Conservation (phyloP, 495 filamentous ascomycete species). For the Hyaloscypha finlandica region DNA sequence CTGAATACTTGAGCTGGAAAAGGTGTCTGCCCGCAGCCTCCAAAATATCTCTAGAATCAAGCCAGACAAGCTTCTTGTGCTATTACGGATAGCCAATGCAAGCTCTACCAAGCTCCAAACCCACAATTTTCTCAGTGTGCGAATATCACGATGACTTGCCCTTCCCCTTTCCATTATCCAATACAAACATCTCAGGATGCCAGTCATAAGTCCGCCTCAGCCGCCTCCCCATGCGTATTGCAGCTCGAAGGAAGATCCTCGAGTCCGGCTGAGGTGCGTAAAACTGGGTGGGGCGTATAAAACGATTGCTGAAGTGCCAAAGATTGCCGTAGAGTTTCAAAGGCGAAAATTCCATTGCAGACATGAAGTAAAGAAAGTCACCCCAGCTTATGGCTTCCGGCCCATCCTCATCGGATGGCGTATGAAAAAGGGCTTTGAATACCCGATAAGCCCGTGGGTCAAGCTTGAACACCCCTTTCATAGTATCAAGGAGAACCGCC, state of each 20-base stretch:
- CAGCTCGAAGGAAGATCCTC: constrained; percentile 45
- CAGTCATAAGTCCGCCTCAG: constrained; percentile 46
- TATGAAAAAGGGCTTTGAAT: constrained; percentile 48
- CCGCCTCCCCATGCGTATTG: constrained; percentile 44
- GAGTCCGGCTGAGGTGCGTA: constrained; percentile 51
- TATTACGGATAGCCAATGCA: no score
- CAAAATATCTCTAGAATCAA: no score
- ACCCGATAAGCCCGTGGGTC: constrained; percentile 47
- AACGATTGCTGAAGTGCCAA: constrained; percentile 50
- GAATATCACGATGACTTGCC: not conserved
- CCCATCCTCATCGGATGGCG: constrained; percentile 25
- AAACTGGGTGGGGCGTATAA: constrained; percentile 50
- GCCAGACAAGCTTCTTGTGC: no score
- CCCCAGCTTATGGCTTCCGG: constrained; percentile 50
- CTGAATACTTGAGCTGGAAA: no score
- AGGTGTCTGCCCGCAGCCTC: no score
- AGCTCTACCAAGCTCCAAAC: no score
- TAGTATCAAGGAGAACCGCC: no score
- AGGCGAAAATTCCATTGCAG: constrained; percentile 42
- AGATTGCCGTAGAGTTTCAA: constrained; percentile 54
- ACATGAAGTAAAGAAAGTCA: constrained; percentile 55
- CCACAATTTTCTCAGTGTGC: not conserved
- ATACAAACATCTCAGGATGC: constrained; percentile 5
- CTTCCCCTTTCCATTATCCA: not conserved
- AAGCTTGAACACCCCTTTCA: constrained; percentile 35